phyloP scores from a whole-genome alignment of 495 filamentous ascomycete species.

The Acidomyces sp. region DNA sequence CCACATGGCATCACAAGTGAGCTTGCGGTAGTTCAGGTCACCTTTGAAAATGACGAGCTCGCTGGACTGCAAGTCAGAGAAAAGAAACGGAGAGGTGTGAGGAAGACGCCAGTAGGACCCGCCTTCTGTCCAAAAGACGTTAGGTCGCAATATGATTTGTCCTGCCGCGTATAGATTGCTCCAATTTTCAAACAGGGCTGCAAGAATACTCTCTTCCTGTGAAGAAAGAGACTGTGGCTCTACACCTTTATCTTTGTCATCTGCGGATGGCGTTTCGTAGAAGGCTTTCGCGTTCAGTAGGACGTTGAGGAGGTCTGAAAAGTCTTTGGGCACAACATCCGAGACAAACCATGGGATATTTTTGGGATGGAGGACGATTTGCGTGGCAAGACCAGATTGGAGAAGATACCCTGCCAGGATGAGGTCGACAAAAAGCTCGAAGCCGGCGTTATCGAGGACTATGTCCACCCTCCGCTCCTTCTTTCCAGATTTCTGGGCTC shows the following conservation, averaged over 20 bases:
- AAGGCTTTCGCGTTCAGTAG: slow-evolving; percentile 63
- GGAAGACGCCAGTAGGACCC: slow-evolving; percentile 82
- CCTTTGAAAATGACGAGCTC: slow-evolving; percentile 96
- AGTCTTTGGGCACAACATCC: slow-evolving; percentile 78
- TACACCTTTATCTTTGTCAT: slow-evolving; percentile 42
- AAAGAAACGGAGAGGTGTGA: slow-evolving; percentile 46
- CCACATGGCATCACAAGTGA: slow-evolving; percentile 84
- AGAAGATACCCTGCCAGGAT: slow-evolving; percentile 83
- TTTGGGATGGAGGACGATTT: slow-evolving; percentile 84
- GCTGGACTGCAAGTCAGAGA: slow-evolving; percentile 64
- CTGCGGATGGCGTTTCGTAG: slow-evolving; percentile 54
- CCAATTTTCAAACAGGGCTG: slow-evolving; percentile 73
- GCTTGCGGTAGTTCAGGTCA: slow-evolving; percentile 87
- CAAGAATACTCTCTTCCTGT: slow-evolving; percentile 50
- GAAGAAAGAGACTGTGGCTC: slow-evolving; percentile 47
- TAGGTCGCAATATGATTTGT: slow-evolving; percentile 63
- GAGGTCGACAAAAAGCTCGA: slow-evolving; percentile 90
- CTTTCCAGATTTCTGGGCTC: slow-evolving; percentile 36
- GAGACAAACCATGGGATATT: slow-evolving; percentile 95
- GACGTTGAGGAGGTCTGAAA: slow-evolving; percentile 60
- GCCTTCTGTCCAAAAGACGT: slow-evolving; percentile 78
- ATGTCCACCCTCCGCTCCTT: slow-evolving; percentile 74
- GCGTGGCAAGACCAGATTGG: slow-evolving; percentile 66
- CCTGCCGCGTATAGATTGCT: slow-evolving; percentile 65
- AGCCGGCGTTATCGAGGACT: slow-evolving; percentile 89